These are phyloP conservation scores for Neocucurbitaria cava DNA, from an alignment of 2,329 filamentous ascomycete species.

Conservation along the genomic window DNA sequence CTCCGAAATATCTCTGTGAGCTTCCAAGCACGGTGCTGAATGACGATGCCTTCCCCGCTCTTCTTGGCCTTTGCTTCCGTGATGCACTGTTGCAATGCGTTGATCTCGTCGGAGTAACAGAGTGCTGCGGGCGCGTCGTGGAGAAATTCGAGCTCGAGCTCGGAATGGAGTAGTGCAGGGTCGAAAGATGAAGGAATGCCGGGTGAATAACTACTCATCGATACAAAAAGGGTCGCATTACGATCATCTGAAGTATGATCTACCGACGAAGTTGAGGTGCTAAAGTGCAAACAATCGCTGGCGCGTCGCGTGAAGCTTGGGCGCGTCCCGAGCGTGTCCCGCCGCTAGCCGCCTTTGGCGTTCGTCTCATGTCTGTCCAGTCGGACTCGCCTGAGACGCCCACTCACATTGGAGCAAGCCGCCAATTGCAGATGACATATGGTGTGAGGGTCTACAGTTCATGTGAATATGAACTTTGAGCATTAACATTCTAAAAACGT, in stretches of 20 bases:
- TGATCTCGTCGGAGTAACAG: constrained; percentile 56
- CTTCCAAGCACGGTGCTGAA: constrained; percentile 60
- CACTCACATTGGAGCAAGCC: too few relatives aligned
- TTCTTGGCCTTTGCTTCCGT: constrained; percentile 53
- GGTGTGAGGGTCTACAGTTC: too few relatives aligned
- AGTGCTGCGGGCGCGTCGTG: constrained; percentile 25
- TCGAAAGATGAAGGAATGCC: constrained; percentile 59
- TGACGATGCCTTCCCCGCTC: constrained; percentile 55
- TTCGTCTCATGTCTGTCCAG: neutral
- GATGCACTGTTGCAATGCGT: constrained; percentile 52
- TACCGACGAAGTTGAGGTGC: constrained; percentile 1
- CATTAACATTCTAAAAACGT: too few relatives aligned
- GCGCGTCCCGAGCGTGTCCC: neutral
- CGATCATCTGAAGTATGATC: constrained; percentile 4
- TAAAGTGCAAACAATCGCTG: neutral
- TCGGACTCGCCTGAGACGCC: too few relatives aligned
- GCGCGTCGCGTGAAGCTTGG: too few relatives aligned
- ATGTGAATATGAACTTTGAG: too few relatives aligned
- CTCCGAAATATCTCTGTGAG: constrained; percentile 57
- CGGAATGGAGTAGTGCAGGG: constrained; percentile 58
- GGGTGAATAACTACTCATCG: constrained; percentile 39
- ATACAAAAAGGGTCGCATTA: neutral
- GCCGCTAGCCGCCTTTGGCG: constrained; percentile 18
- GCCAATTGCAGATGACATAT: too few relatives aligned
- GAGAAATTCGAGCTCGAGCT: constrained; percentile 40